These are phyloP conservation scores for Diaporthe longicolla DNA, from an alignment of 2,329 filamentous ascomycete species.

Conservation along the genomic window DNA sequence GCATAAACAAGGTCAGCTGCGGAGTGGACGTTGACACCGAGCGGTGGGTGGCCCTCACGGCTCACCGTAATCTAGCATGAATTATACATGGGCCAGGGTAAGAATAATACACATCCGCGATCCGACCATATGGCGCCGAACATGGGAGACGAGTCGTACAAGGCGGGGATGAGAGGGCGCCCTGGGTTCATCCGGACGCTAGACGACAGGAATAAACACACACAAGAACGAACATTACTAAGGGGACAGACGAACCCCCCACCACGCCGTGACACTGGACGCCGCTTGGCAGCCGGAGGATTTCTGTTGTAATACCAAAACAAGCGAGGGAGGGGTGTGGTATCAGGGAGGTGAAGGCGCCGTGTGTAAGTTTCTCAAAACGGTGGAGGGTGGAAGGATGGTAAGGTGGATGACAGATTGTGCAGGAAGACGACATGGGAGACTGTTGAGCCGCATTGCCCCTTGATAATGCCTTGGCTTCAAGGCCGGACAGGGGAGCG, in stretches of 20 bases:
- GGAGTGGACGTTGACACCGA: not conserved
- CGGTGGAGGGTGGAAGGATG: not conserved
- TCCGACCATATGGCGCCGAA: slow-evolving; percentile 5
- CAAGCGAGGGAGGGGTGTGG: slow-evolving; percentile 19
- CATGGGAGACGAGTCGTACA: slow-evolving; percentile 18
- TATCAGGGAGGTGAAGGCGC: not conserved
- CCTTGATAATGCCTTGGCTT: slow-evolving; percentile 24
- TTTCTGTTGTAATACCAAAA: slow-evolving; percentile 21
- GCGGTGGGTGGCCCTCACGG: not conserved
- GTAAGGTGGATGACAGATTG: not conserved
- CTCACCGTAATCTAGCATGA: slow-evolving; percentile 5
- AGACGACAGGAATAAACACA: slow-evolving; percentile 10
- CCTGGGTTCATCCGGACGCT: slow-evolving; percentile 23
- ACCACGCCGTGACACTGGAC: slow-evolving; percentile 3
- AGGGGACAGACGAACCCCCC: slow-evolving; percentile 20
- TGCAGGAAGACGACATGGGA: slow-evolving; percentile 21
- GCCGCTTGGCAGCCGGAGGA: slow-evolving; percentile 8
- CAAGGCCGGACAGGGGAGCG: not conserved
- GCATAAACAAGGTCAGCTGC: not conserved
- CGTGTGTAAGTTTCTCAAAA: not conserved
- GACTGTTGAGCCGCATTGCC: slow-evolving; percentile 9
- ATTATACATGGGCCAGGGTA: slow-evolving; percentile 19
- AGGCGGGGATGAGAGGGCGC: slow-evolving; percentile 13
- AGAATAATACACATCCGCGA: not conserved
- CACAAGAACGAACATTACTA: not conserved